Evolutionary conservation across 2,329 filamentous ascomycete species (phyloP).

Genomic region (Penicillium sp.): DNA sequence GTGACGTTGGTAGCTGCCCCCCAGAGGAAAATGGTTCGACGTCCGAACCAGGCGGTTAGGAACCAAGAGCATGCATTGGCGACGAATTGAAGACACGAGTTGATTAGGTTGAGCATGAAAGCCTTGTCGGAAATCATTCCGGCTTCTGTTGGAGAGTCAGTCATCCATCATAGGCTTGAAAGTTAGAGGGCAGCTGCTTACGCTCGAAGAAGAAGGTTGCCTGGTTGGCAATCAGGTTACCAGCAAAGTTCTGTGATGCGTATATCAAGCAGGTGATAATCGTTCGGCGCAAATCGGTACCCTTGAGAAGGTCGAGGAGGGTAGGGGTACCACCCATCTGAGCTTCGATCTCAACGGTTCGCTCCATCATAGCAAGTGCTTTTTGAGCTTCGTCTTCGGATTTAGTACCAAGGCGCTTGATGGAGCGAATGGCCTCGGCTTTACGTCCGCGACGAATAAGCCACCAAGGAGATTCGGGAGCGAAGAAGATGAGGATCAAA

Average conservation of each 20-base stretch:
- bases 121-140: constrained; percentile 24
- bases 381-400: constrained; percentile 16
- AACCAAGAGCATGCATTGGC: constrained; percentile 36
- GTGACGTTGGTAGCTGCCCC: constrained; percentile 34
- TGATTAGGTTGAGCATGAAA: constrained; percentile 31
- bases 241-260: constrained; percentile 49
- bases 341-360: constrained; percentile 32
- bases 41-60: constrained; percentile 38
- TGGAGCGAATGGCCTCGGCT: constrained; percentile 22
- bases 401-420: constrained; percentile 23
- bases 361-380: constrained; percentile 31
- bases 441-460: constrained; percentile 27
- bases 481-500: constrained; percentile 25
- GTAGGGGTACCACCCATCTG: constrained; percentile 24
- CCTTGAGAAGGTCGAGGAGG: constrained; percentile 32
- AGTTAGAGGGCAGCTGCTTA: constrained; percentile 10
- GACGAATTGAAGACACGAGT: constrained; percentile 32
- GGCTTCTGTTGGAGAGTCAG: constrained; percentile 25
- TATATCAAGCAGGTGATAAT: constrained; percentile 33
- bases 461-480: constrained; percentile 30
- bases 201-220: constrained; percentile 57
- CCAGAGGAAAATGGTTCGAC: constrained; percentile 41
- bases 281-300: constrained; percentile 30
- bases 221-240: constrained; percentile 61
- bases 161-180: neutral